Conservation (phyloP, 371 early-diverging fungal genomes). For the Mortierella sp. region DNA sequence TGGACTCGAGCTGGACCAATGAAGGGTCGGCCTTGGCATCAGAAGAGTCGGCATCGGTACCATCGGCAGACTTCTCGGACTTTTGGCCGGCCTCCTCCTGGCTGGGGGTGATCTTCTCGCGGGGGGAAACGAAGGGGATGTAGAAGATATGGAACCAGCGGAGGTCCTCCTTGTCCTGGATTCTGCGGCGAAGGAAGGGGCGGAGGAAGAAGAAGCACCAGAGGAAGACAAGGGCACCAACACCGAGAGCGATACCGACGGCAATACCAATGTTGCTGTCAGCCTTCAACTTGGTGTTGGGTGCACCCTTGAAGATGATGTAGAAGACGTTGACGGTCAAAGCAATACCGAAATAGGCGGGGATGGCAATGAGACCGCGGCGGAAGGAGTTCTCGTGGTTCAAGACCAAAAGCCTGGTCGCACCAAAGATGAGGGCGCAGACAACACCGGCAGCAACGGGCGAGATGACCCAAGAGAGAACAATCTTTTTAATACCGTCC, state of each 20-base stretch:
- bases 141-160: conserved; percentile 77
- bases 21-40: conserved; percentile 21
- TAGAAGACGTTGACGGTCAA: conserved; percentile 76
- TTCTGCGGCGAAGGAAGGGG: conserved; percentile 76
- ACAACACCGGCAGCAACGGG: conserved; percentile 78
- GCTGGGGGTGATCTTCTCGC: conserved; percentile 51
- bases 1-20: conserved; percentile 20
- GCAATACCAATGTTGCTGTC: conserved; percentile 57
- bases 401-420: conserved; percentile 75
- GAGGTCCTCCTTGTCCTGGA: conserved; percentile 74
- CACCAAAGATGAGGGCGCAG: conserved; percentile 73
- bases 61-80: not conserved
- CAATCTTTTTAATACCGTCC: conserved; percentile 80
- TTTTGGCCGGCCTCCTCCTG: conserved; percentile 26
- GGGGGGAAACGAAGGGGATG: conserved; percentile 64
- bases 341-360: conserved; percentile 84
- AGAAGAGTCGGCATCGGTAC: not conserved
- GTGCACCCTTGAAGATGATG: conserved; percentile 80
- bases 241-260: conserved; percentile 74
- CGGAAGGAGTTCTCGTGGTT: conserved; percentile 75
- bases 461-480: conserved; percentile 85
- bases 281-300: conserved; percentile 58
- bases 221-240: conserved; percentile 64
- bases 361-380: conserved; percentile 81
- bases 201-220: conserved; percentile 73